Conservation (phyloP, 1,139 yeast species). For the Lodderomyces theae region DNA sequence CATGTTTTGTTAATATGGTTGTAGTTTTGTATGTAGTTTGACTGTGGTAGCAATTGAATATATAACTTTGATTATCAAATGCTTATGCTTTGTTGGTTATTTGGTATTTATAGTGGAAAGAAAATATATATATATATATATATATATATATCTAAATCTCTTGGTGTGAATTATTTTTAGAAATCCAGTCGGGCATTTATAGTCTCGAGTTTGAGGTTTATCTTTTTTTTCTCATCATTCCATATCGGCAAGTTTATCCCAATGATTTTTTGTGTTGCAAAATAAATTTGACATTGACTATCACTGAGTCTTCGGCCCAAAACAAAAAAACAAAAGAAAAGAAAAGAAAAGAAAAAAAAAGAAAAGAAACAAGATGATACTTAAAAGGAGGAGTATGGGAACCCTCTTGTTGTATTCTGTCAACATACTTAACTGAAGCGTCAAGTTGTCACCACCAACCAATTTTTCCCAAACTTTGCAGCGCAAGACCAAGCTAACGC, state of each 20-base stretch:
- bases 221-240: not conserved
- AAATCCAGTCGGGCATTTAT: too few relatives aligned
- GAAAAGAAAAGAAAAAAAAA: not conserved
- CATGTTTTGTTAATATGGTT: constrained; percentile 18
- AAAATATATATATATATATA: too few relatives aligned
- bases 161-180: too few relatives aligned
- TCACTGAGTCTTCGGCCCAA: not conserved
- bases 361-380: not conserved
- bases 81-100: too few relatives aligned
- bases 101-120: too few relatives aligned
- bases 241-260: not conserved
- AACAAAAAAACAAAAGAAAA: not conserved
- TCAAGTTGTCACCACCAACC: too few relatives aligned
- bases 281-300: not conserved
- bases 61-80: not conserved
- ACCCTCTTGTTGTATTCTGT: too few relatives aligned
- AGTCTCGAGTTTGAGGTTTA: not conserved
- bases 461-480: too few relatives aligned
- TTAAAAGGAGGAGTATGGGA: too few relatives aligned
- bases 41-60: not conserved
- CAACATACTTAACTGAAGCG: too few relatives aligned
- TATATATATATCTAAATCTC: too few relatives aligned
- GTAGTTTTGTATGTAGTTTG: not conserved
- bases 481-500: too few relatives aligned
- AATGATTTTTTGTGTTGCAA: not conserved